Evolutionary conservation across 108 stramenopile genomes (phyloP), one percentile per base, ranked within the genome.

Genomic region (Fistulifera pelliculosa): DNA sequence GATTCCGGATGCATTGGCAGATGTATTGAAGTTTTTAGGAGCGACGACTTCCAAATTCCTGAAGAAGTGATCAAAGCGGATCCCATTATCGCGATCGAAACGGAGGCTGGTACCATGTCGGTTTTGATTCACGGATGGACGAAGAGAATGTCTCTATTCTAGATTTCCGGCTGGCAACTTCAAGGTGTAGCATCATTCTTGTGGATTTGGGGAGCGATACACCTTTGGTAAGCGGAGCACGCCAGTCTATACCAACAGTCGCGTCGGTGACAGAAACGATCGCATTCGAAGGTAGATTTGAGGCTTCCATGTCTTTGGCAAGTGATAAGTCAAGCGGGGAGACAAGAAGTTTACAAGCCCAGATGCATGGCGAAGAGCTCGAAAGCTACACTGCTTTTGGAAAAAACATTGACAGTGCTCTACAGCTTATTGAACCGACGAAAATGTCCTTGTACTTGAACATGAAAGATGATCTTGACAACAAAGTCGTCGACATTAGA

Each of bases 351-450:
- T 48, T 70, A 6, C 61, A 73, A 39, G 65, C 74, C 21, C 61
- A 81, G 41, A 55, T 71, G 38, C 77, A 83, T 44, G 69, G 79
- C 47, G 80, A 85, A 41, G 64, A 60, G 2, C 64, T 91, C 51
- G 83, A 91, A 63, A 74, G 80, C 21, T 91, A 81, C 63, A 85
- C 77, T 16, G 90, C 90, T 15, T 75, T 81, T 57, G 90, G 90
- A 35, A 60, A 47, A 16, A 63, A 74, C 25, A 60, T 85, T 54
- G 48, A 50, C 22, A 81, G 75, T 26, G 81, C 90, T 23, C 50
- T 88, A n/a, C 90, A 92, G 56, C 73, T 92, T 31, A 54, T 88
- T 11, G 86, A 87, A 38, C 90, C 90, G 22, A 65, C 82, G 3
- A 49, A 54, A 15, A 75, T 83, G 19, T 79, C 84, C 10, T 40